Evolutionary conservation across 306 rosid species (phyloP).

Genomic region (Casuarina cunninghamiana): DNA sequence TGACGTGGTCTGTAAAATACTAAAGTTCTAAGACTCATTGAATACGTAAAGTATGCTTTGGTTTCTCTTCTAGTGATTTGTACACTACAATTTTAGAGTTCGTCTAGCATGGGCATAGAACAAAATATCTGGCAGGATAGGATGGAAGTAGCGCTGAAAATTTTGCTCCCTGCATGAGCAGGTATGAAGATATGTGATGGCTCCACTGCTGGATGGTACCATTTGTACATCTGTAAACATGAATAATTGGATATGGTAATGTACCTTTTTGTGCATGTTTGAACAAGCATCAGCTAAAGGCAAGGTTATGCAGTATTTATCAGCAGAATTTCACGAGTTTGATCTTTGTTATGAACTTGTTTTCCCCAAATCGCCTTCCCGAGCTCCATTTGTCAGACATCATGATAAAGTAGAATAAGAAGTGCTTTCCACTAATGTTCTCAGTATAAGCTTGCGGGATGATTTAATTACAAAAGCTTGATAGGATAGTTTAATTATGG

Average conservation of each 20-base stretch:
- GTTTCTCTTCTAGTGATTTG: not conserved
- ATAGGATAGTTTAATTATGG: too few relatives aligned
- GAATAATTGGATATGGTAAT: not conserved
- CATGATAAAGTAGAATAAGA: too few relatives aligned
- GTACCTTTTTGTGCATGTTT: too few relatives aligned
- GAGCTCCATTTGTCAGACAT: too few relatives aligned
- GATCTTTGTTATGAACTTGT: too few relatives aligned
- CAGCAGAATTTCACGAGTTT: too few relatives aligned
- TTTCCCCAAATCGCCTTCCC: too few relatives aligned
- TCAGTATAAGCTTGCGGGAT: too few relatives aligned
- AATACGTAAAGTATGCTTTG: not conserved
- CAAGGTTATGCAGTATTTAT: too few relatives aligned
- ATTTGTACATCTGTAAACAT: not conserved
- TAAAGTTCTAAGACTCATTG: not conserved
- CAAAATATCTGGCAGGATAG: not conserved
- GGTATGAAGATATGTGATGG: not conserved
- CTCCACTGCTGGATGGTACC: not conserved
- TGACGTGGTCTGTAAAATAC: not conserved
- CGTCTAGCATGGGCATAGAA: not conserved
- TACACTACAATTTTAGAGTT: not conserved
- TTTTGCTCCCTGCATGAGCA: not conserved
- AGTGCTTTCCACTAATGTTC: too few relatives aligned
- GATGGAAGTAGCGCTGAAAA: not conserved
- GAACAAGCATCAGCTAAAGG: too few relatives aligned
- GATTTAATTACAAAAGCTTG: too few relatives aligned